Evolutionary conservation across 2,329 filamentous ascomycete species (phyloP).

Genomic region (Hymenoscyphus fructigenus): DNA sequence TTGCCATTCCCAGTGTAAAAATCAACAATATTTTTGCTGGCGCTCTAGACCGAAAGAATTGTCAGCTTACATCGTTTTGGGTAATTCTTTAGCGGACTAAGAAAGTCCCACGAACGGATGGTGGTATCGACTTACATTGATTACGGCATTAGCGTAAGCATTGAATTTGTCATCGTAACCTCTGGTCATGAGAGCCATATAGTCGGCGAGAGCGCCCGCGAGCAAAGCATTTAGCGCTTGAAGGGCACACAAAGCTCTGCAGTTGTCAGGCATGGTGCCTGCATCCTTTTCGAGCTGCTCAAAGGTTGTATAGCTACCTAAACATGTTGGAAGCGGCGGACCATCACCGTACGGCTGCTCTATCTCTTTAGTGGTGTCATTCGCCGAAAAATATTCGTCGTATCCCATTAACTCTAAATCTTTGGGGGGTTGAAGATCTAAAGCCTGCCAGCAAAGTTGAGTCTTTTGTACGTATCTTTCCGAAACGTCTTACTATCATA

Average conservation of each 20-base stretch:
- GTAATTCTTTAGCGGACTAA: too few relatives aligned
- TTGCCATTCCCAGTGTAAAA: constrained; percentile 7
- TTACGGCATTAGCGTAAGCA: background rate
- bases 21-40: background rate
- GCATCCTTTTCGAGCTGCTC: constrained; percentile 8
- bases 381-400: too few relatives aligned
- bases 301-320: background rate
- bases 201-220: background rate
- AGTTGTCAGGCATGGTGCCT: background rate
- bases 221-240: background rate
- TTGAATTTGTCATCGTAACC: constrained; percentile 5
- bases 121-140: background rate
- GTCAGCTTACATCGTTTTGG: background rate
- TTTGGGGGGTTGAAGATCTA: constrained; percentile 30
- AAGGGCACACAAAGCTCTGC: background rate
- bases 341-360: too few relatives aligned
- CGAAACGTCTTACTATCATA: constrained; percentile 29
- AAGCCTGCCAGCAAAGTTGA: constrained; percentile 38
- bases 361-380: too few relatives aligned
- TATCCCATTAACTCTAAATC: too few relatives aligned
- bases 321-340: background rate
- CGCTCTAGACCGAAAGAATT: background rate
- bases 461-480: constrained; percentile 20
- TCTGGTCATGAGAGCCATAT: background rate
- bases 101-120: too few relatives aligned